Evolutionary conservation across 495 filamentous ascomycete genomes (phyloP), one percentile per base, ranked within the genome.

Genomic region (Pyrenula aspistea): DNA sequence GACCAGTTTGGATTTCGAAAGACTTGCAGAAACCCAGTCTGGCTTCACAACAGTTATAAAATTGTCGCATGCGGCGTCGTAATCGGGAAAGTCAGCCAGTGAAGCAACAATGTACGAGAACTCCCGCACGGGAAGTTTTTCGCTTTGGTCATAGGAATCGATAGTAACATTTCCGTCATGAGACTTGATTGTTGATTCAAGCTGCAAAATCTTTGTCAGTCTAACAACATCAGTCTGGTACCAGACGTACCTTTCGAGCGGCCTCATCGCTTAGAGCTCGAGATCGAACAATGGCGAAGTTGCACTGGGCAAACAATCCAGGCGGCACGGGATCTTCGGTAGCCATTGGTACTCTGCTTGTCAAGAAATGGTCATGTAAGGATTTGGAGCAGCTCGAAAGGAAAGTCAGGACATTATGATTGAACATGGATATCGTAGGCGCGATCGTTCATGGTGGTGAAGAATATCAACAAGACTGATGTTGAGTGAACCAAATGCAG

Each of bases 11-110:
- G 71, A 71, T 60, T 86, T 91, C 1, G 73, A 61, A 12, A 95
- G 61, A 12, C 84, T 89, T 19, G 72, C 71, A 2, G 77, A 76
- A 56, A 95, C 78, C 93, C 93, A 99, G 53, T 80, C 76, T 3
- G 89, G 81, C 55, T 82, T 91, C 8, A 97, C 85, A 2, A 96
- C 85, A n/a, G 88, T 82, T 24, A 89, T 86, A 73, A 95, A 83
- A 50, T 79, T 71, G 53, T 86, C 80, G 59, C 80, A 76, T 1
- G 89, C 82, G 48, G 79, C 77, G 47, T 79, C 68, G 62, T 93
- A 97, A 53, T 88, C 80, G 8, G 87, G 85, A 61, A 99, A 99
- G 68, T 97, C 89, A 62, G 88, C 84, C 2, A 87, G 89, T 51
- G 78, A 78, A 49, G 90, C 84, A 60, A 99, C 79, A 61, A 99